These are phyloP conservation scores for Hibiscus syriacus DNA, from an alignment of 345 rosid species.

Conservation along the genomic window DNA sequence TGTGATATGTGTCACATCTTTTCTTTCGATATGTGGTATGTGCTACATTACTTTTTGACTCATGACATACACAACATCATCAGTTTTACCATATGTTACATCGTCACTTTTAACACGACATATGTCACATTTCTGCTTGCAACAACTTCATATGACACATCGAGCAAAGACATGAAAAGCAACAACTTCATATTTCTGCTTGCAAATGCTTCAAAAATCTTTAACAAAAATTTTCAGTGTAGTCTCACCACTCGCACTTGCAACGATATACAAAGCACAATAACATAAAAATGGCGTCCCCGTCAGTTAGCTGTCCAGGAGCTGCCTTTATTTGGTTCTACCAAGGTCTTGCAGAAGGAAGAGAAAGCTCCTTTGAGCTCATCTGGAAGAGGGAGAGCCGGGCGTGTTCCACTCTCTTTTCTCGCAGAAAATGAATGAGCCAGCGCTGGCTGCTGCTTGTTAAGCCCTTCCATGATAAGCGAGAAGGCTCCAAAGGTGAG, in stretches of 20 bases:
- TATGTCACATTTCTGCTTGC: too few relatives aligned
- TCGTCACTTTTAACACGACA: too few relatives aligned
- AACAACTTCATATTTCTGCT: background rate
- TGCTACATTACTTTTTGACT: too few relatives aligned
- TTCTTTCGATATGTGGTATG: too few relatives aligned
- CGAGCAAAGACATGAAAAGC: too few relatives aligned
- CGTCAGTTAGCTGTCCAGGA: constrained; percentile 14
- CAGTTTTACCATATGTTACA: too few relatives aligned
- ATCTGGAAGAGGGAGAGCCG: constrained; percentile 48
- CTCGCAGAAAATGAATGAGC: constrained; percentile 44
- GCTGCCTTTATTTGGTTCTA: constrained; percentile 29
- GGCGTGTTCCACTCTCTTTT: constrained; percentile 27
- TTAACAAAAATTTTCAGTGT: background rate
- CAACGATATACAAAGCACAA: background rate
- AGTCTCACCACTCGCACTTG: background rate
- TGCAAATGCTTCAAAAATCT: constrained; percentile 1
- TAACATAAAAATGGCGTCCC: background rate
- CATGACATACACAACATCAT: too few relatives aligned
- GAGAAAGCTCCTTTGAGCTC: constrained; percentile 66
- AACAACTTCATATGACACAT: too few relatives aligned
- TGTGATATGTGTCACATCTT: too few relatives aligned
- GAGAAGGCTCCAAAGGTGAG: constrained; percentile 83
- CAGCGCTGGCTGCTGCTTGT: constrained; percentile 72
- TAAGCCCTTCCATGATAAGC: constrained; percentile 61
- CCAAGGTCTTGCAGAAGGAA: constrained; percentile 54